Evolutionary conservation across 345 rosid genomes (phyloP), one percentile per base, ranked within the genome.

Genomic region (Turritis glabra): DNA sequence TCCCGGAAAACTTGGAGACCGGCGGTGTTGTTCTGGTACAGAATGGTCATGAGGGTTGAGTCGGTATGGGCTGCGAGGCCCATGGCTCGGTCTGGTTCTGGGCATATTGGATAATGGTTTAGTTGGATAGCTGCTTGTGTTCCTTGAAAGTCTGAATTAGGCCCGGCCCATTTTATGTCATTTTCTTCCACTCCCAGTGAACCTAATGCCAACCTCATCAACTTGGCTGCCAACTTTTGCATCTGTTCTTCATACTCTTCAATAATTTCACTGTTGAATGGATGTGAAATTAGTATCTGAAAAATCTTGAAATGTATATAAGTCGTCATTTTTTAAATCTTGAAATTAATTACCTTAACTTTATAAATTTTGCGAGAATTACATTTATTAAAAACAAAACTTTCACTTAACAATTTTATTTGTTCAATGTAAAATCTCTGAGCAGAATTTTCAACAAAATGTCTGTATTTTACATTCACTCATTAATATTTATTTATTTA

Each of bases 31-130:
- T 82, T 87, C 35, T 95, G 99, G 82, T 83, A 74, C 10, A 95
- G 85, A 67, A 92, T 84, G 52, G 97, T 95, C 77, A 95, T 72
- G 19, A 92, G 84, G 18, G 96, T 85, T 0, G 98, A 92, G 80
- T 95, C 98, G 0, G 98, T 92, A 80, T 92, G 99, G 0, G 96
- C 86, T 1, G 96, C 88, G 0, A 95, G 88, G 73, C 99, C 99
- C 99, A 95, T 92, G 35, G 99, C 94, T 43, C 80, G 80, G 58
- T 88, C 96, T 5, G 97, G 98, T 35, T 95, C 94, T 5, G 97
- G 98, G 57, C 98, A 95, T 62, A 84, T 75, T 47, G 99, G 99
- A 79, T 95, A 95, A 76, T 82, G 68, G 56, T 92, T 94, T 73
- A 94, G 44, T 59, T 91, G 97, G 15, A 90, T 35, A 8, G 86